phyloP scores from a whole-genome alignment of 257 asterid genomes.

The Gentiana dahurica region DNA sequence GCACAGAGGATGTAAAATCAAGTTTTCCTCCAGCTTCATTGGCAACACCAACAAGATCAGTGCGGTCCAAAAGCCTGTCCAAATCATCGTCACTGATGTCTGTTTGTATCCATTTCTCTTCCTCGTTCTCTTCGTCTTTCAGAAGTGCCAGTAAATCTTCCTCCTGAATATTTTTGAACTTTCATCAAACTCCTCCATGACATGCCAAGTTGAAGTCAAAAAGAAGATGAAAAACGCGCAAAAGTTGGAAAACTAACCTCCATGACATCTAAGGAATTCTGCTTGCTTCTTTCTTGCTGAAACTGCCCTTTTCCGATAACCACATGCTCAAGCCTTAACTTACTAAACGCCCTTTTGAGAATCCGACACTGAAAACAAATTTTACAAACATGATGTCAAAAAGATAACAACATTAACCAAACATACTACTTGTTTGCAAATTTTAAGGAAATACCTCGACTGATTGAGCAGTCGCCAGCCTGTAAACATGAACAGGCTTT shows the following conservation, averaged over 20 bases:
- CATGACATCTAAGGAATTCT: constrained; percentile 26
- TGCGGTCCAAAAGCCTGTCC: constrained; percentile 68
- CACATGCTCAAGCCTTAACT: constrained; percentile 93
- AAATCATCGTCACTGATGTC: constrained; percentile 69
- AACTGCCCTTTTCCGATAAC: constrained; percentile 96
- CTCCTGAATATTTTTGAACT: constrained; percentile 33
- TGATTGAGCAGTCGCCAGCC: constrained; percentile 89
- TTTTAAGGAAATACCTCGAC: constrained; percentile 51
- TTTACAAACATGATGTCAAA: neutral
- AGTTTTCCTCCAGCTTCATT: constrained; percentile 12
- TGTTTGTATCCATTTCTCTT: constrained; percentile 81
- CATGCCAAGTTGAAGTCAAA: neutral
- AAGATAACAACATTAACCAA: neutral
- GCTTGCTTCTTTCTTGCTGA: constrained; percentile 64
- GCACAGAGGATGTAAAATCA: constrained; percentile 4
- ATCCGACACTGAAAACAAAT: constrained; percentile 62
- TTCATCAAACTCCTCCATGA: neutral
- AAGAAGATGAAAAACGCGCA: constrained; percentile 16
- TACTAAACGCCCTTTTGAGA: constrained; percentile 90
- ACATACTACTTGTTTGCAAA: no score
- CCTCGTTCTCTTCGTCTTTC: constrained; percentile 52
- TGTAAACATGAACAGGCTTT: constrained; percentile 96
- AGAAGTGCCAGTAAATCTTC: constrained; percentile 80
- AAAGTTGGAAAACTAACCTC: constrained; percentile 14
- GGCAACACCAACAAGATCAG: constrained; percentile 41